These are phyloP conservation scores for Monilinia laxa DNA, from an alignment of 2,329 filamentous ascomycete species.

Conservation along the genomic window DNA sequence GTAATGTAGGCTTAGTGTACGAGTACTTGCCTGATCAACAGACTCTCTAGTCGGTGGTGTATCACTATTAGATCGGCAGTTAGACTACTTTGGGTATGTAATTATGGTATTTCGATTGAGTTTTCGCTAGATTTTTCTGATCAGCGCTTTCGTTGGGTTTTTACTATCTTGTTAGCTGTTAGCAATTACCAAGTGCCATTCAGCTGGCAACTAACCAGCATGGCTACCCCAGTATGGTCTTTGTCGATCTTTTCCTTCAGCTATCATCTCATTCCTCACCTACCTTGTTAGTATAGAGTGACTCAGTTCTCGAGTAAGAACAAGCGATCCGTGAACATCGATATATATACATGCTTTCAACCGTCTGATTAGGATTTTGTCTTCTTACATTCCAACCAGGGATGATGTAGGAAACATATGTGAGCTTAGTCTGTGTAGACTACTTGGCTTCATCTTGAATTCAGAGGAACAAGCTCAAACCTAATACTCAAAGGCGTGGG, in stretches of 20 bases:
- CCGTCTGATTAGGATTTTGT: background rate
- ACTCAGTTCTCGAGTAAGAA: background rate
- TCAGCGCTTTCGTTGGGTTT: background rate
- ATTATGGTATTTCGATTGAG: no score
- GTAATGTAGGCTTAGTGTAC: background rate
- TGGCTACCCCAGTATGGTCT: background rate
- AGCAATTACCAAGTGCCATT: constrained; percentile 15
- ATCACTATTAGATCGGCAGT: background rate
- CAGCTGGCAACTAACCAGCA: constrained; percentile 15
- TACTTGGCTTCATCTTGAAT: background rate
- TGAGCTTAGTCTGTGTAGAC: background rate
- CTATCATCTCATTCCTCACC: background rate
- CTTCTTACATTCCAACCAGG: background rate
- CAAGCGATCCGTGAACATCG: background rate
- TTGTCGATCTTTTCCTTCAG: background rate
- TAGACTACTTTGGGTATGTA: background rate
- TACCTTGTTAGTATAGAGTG: background rate
- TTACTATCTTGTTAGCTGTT: background rate
- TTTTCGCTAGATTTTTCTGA: background rate
- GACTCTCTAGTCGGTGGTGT: background rate
- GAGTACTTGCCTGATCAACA: constrained; percentile 11
- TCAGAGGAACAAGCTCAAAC: background rate
- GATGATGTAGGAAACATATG: background rate
- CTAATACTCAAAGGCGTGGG: background rate
- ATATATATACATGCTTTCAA: background rate